A percentile compares a stretch with the other conserved stretches of the same genome.
Conservation (phyloP, 176 grass and related monocot genomes). For the Carex parvula region DNA sequence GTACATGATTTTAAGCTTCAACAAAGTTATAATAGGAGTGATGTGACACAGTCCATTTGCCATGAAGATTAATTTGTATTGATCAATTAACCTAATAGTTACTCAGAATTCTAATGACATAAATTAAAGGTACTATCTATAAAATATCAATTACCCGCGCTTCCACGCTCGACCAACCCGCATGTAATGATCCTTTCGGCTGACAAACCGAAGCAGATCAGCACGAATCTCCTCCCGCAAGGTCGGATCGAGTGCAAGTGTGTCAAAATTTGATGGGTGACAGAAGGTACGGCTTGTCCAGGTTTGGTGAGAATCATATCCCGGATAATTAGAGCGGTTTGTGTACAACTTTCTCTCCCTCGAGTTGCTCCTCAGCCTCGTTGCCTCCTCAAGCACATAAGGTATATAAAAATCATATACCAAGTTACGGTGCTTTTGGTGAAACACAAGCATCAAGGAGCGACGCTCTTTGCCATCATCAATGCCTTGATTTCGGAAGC, state of each 20-base stretch:
- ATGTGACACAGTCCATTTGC: neutral
- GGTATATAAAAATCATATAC: conserved; percentile 47
- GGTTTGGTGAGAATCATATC: conserved; percentile 42
- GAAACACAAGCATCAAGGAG: conserved; percentile 44
- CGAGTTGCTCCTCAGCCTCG: conserved; percentile 33
- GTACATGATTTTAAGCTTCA: neutral
- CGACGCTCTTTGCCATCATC: conserved; percentile 27
- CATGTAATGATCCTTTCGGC: conserved; percentile 45
- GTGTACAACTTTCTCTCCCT: conserved; percentile 56
- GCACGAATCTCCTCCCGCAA: conserved; percentile 45
- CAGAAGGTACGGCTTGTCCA: conserved; percentile 52
- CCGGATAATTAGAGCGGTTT: conserved; percentile 30
- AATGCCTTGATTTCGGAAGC: neutral
- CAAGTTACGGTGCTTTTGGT: conserved; percentile 31
- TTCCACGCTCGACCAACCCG: conserved; percentile 69
- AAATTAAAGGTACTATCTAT: neutral
- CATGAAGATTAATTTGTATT: neutral
- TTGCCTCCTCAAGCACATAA: conserved; percentile 40
- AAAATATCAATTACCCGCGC: conserved; percentile 31
- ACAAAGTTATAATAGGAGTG: neutral
- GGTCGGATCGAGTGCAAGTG: conserved; percentile 50
- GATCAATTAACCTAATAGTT: neutral
- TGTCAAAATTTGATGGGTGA: conserved; percentile 62
- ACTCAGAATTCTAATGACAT: neutral
- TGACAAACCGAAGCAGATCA: conserved; percentile 51